These are phyloP conservation scores for Aspergillus pseudotamarii DNA, from an alignment of 2,329 filamentous ascomycete species.

Conservation along the genomic window DNA sequence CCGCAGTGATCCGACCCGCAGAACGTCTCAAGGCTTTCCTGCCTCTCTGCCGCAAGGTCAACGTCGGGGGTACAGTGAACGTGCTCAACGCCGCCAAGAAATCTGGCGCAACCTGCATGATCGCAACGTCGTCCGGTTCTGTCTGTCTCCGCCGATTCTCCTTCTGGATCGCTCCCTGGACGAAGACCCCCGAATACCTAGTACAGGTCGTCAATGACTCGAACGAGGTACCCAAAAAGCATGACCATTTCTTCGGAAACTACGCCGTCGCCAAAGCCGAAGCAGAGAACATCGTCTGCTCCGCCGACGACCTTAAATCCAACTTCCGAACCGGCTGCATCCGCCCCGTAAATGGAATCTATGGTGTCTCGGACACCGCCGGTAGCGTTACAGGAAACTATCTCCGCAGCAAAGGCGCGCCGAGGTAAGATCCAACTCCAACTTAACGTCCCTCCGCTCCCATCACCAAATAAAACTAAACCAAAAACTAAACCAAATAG, in stretches of 20 bases:
- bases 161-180: constrained; percentile 52
- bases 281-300: constrained; percentile 55
- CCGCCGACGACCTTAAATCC: constrained; percentile 39
- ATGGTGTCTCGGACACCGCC: constrained; percentile 50
- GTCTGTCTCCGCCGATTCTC: constrained; percentile 46
- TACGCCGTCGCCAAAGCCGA: constrained; percentile 57
- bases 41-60: constrained; percentile 51
- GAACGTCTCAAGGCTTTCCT: constrained; percentile 54
- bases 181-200: constrained; percentile 40
- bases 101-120: constrained; percentile 54
- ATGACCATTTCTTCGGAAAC: constrained; percentile 50
- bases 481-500: constrained; percentile 15
- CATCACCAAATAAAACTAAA: too few relatives aligned
- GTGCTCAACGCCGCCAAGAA: constrained; percentile 52
- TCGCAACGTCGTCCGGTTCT: constrained; percentile 57
- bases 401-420: constrained; percentile 41
- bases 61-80: constrained; percentile 55
- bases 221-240: constrained; percentile 43
- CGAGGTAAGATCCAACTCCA: constrained; percentile 29
- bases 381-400: constrained; percentile 43
- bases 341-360: constrained; percentile 58
- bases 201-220: constrained; percentile 52
- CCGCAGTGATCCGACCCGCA: constrained; percentile 56
- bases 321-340: constrained; percentile 58
- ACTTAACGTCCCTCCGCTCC: neutral